These are phyloP conservation scores for Suillus spraguei DNA, from an alignment of 768 basidiomycete genomes.

Conservation along the genomic window DNA sequence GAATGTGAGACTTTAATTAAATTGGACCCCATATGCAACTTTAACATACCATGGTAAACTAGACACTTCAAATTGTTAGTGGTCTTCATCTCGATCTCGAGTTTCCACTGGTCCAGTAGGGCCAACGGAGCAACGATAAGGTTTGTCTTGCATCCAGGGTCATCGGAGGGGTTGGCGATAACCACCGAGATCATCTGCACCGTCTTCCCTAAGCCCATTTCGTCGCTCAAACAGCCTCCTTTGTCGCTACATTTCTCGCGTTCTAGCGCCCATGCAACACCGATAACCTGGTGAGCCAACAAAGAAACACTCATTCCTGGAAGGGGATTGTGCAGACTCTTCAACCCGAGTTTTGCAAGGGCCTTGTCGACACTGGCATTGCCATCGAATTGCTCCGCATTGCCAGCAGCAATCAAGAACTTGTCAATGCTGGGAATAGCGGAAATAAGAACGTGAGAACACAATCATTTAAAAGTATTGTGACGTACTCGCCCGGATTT, in stretches of 20 bases:
- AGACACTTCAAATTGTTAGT: conserved; percentile 48
- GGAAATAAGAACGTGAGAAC: conserved; percentile 7
- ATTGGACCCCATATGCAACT: not conserved
- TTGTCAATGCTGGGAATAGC: conserved; percentile 42
- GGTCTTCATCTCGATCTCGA: conserved; percentile 61
- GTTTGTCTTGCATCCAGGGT: conserved; percentile 59
- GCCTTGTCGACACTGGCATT: conserved; percentile 62
- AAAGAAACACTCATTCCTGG: conserved; percentile 62
- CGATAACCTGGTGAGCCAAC: conserved; percentile 72
- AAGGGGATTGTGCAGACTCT: conserved; percentile 46
- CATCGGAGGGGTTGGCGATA: conserved; percentile 50
- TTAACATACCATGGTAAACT: conserved; percentile 61
- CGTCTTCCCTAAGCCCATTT: conserved; percentile 62
- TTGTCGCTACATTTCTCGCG: conserved; percentile 30
- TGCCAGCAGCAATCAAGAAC: conserved; percentile 57
- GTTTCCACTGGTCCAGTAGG: conserved; percentile 67
- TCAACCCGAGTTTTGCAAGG: conserved; percentile 52
- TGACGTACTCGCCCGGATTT: conserved; percentile 50
- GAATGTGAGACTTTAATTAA: not conserved
- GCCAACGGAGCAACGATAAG: conserved; percentile 70
- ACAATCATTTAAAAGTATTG: not conserved
- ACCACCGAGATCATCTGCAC: conserved; percentile 67
- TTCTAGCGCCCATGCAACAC: conserved; percentile 45
- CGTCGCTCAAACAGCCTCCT: conserved; percentile 38
- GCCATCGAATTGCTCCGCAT: conserved; percentile 59